phyloP scores from a whole-genome alignment of 179 eudicot species.

The Patellifolia procumbens region DNA sequence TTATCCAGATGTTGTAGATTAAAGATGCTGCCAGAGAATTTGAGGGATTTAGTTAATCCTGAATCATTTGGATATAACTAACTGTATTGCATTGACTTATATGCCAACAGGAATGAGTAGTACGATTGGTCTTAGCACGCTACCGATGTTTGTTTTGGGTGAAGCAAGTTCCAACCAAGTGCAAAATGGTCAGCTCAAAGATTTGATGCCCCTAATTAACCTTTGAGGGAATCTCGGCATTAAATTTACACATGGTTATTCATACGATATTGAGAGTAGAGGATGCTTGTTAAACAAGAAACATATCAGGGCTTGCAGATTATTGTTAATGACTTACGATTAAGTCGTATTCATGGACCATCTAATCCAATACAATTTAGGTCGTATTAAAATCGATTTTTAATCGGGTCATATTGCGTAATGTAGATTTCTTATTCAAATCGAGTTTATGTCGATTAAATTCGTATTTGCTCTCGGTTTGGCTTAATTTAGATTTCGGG shows the following conservation, averaged over 20 bases:
- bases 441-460: too few species aligned
- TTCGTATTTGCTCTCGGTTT: too few species aligned
- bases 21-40: not conserved
- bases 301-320: not conserved
- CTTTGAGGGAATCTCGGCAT: not conserved
- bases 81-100: not conserved
- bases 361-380: too few species aligned
- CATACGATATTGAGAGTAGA: not conserved
- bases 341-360: too few species aligned
- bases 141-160: not conserved
- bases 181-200: slow-evolving; percentile 2
- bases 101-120: slow-evolving; percentile 16
- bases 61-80: slow-evolving; percentile 1
- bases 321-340: not conserved
- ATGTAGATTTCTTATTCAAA: too few species aligned
- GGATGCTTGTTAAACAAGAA: not conserved
- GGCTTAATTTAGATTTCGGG: too few species aligned
- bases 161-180: not conserved
- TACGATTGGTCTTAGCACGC: not conserved
- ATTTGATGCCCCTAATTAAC: slow-evolving; percentile 8
- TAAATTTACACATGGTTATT: not conserved
- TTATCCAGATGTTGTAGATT: not conserved
- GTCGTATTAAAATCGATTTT: too few species aligned
- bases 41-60: slow-evolving; percentile 10
- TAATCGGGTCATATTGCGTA: too few species aligned